Percentiles rank a stretch among this genome's conserved stretches.
phyloP scores from a whole-genome alignment of 2,329 filamentous ascomycete species.

The Aspergillus flavus region DNA sequence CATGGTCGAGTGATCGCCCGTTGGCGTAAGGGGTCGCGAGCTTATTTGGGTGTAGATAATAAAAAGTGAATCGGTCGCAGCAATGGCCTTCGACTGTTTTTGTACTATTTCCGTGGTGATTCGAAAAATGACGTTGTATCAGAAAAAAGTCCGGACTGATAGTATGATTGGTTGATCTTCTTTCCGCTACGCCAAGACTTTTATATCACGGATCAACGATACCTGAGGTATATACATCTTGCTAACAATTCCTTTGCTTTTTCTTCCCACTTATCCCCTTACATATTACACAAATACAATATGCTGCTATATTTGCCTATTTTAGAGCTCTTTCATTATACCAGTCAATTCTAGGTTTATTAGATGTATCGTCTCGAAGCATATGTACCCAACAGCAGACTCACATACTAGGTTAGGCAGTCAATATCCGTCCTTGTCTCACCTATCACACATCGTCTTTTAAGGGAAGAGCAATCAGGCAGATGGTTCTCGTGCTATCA shows the following conservation, averaged over 20 bases:
- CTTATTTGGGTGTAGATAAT: not conserved
- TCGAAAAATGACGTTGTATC: conserved; percentile 23
- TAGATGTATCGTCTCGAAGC: not conserved
- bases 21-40: not conserved
- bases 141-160: conserved; percentile 25
- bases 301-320: not conserved
- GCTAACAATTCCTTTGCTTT: not conserved
- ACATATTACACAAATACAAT: not conserved
- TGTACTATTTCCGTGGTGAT: conserved; percentile 9
- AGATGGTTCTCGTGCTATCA: not conserved
- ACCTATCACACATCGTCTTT: not conserved
- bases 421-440: not conserved
- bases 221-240: not conserved
- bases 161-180: conserved; percentile 28
- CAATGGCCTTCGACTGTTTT: conserved; percentile 2
- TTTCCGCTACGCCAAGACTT: conserved; percentile 27
- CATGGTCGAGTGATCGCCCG: conserved; percentile 30
- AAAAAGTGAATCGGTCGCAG: not conserved
- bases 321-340: not conserved
- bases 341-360: not conserved
- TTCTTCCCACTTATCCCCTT: not conserved
- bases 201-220: not conserved
- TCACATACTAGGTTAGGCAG: not conserved
- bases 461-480: not conserved
- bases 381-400: not conserved